These are phyloP conservation scores for Hondaea fermentalgiana DNA, from an alignment of 108 stramenopile species.

Conservation along the genomic window DNA sequence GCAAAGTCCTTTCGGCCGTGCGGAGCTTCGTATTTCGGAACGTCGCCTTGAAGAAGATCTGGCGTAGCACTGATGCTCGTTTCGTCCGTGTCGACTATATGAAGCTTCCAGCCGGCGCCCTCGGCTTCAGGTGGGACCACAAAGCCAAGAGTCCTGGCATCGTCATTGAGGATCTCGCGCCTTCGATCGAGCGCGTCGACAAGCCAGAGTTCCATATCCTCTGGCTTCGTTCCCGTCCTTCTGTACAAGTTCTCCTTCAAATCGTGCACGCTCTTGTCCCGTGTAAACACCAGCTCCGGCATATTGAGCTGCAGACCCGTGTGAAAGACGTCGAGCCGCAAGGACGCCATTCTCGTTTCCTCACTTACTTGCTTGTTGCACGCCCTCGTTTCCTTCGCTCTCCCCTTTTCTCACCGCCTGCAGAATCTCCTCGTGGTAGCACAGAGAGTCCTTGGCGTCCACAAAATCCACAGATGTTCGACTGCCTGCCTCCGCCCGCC, in stretches of 20 bases:
- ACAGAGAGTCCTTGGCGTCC: no score
- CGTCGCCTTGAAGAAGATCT: background rate
- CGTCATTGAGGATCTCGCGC: background rate
- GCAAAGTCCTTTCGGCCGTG: background rate
- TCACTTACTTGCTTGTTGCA: background rate
- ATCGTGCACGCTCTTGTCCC: background rate
- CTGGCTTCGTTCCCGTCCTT: background rate
- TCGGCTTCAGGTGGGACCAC: background rate
- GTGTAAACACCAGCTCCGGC: background rate
- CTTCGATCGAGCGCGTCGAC: background rate
- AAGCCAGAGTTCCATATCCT: slow-evolving; percentile 4
- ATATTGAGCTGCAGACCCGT: background rate
- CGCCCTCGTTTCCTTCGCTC: background rate
- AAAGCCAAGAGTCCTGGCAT: background rate
- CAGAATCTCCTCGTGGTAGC: no score
- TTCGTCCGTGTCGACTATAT: background rate
- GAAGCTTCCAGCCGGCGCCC: background rate
- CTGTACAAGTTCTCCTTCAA: background rate
- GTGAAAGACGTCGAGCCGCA: background rate
- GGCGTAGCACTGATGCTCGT: background rate
- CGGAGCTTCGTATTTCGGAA: background rate
- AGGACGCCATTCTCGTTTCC: background rate
- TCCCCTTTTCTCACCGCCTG: background rate
- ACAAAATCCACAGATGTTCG: no score
- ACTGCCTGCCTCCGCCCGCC: no score